A percentile compares a stretch with the other conserved stretches of the same genome.
Conservation (phyloP, 2,329 filamentous ascomycete species). For the Xylariomycetidae sp. region DNA sequence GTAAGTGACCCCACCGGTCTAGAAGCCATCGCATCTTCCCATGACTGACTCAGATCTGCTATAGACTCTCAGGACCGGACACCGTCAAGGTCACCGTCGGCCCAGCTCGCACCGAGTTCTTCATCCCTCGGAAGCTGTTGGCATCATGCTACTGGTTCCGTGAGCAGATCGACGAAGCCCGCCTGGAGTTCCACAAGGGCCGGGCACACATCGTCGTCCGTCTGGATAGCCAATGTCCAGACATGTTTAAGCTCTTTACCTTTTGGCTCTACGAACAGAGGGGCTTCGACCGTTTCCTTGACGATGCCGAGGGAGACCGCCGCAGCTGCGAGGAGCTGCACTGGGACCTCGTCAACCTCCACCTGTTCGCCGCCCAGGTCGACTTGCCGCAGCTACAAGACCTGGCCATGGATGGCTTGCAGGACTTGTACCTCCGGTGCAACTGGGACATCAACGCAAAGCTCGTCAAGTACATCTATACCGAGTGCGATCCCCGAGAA, state of each 20-base stretch:
- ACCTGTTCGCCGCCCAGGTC: conserved; percentile 50
- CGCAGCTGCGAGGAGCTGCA: conserved; percentile 37
- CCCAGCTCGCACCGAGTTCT: conserved; percentile 20
- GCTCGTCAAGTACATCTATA: conserved; percentile 48
- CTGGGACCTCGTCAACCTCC: conserved; percentile 50
- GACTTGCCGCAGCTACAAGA: conserved; percentile 47
- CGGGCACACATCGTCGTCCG: conserved; percentile 18
- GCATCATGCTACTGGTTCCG: conserved; percentile 25
- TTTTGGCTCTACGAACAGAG: conserved; percentile 26
- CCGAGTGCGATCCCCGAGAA: conserved; percentile 42
- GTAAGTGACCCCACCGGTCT: conserved; percentile 19
- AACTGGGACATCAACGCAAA: conserved; percentile 52
- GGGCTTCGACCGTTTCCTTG: conserved; percentile 21
- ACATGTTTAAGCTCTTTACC: conserved; percentile 29
- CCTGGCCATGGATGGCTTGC: conserved; percentile 50
- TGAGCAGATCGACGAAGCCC: conserved; percentile 17
- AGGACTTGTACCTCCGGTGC: conserved; percentile 52
- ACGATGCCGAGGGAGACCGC: conserved; percentile 17
- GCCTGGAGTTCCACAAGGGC: conserved; percentile 17
- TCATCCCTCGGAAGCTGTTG: conserved; percentile 24
- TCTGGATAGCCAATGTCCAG: conserved; percentile 26
- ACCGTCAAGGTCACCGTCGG: conserved; percentile 27
- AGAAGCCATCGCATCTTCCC: too few species aligned
- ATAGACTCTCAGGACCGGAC: conserved; percentile 16
- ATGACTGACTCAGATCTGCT: too few species aligned